These are phyloP conservation scores for Trichoderma citrinoviride DNA, from an alignment of 2,329 filamentous ascomycete species.

Conservation along the genomic window DNA sequence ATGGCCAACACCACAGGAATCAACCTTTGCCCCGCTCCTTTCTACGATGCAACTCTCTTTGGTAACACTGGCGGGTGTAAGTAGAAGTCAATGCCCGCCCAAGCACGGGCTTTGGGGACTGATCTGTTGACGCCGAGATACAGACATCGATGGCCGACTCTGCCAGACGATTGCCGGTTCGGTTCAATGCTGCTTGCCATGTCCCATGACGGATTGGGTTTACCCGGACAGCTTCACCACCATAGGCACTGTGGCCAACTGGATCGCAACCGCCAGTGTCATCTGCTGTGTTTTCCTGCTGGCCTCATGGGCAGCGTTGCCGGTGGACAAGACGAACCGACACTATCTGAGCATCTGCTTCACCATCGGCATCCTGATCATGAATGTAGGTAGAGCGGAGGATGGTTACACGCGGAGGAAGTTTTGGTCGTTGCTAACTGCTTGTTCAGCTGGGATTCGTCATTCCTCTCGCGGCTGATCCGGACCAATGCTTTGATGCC, in stretches of 20 bases:
- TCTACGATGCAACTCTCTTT: constrained; percentile 63
- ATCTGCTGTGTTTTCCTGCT: constrained; percentile 73
- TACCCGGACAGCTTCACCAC: constrained; percentile 59
- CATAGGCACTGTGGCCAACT: constrained; percentile 68
- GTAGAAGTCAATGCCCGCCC: constrained; percentile 18
- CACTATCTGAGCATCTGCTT: constrained; percentile 93
- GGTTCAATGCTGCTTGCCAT: constrained; percentile 80
- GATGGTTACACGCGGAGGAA: neutral
- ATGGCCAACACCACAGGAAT: constrained; percentile 42
- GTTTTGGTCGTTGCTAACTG: constrained; percentile 25
- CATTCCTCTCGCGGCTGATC: constrained; percentile 74
- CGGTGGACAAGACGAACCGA: constrained; percentile 82
- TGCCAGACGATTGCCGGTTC: constrained; percentile 49
- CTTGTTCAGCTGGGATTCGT: constrained; percentile 75
- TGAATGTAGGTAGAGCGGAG: constrained; percentile 63
- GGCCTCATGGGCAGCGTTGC: constrained; percentile 74
- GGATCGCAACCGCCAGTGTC: constrained; percentile 74
- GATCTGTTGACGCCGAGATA: constrained; percentile 6
- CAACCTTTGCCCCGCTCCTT: constrained; percentile 62
- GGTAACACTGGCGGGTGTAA: constrained; percentile 64
- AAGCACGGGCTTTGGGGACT: neutral
- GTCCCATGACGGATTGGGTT: constrained; percentile 78
- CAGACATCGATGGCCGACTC: constrained; percentile 57
- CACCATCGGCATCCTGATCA: constrained; percentile 69
- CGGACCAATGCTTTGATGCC: constrained; percentile 78